Base-by-base conservation (phyloP, 2,329 filamentous ascomycete genomes). In the Pestalotiopsis sp. region DNA sequence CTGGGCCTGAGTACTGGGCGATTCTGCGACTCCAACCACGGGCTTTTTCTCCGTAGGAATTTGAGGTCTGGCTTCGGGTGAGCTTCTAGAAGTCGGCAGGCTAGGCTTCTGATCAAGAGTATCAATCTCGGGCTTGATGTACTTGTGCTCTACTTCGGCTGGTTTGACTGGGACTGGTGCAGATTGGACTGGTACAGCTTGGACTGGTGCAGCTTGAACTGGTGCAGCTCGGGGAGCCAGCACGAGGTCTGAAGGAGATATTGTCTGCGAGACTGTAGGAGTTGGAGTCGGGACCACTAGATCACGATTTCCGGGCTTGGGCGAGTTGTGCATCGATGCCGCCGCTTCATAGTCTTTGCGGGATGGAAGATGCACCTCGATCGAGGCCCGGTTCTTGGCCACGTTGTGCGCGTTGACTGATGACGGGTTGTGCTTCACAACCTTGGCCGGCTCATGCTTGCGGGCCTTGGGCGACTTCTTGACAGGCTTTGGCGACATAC, bases 351-450 rank as follows among this genome's bases (percentile, higher is more conserved):
- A 68, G 62, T 78, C 73, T 65, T 68, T 75, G 41, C 73, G 71
- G 27, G 69, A 75, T 4, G 78, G 77, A 7, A 77, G 60, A 68
- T 73, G 77, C 65, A 75, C 71, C 69, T 76, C 76, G 41, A 77
- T 78, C 27, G 72, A 73, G 38, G 73, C 63, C 68, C 73, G 77
- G 67, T 75, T 77, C 7, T 74, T 71, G 49, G 73, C 69, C 14
- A 74, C 73, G 12, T 75, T 75, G 49, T 78, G 72, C 9, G 80
- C 76, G 41, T 80, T 80, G 5, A 73, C 62, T 20, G 79, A 78
- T 65, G 74, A 72, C 0, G 81, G 78, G 70, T 84, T 81, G 64
- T 85, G 83, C 45, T 84, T 84, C 23, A 85, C 71, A 70, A 75
- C 70, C 66, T 79, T 79, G 12, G 72, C 72, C 0, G 68, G 66